A percentile compares a stretch with the other conserved stretches of the same genome.
These are phyloP conservation scores for Boletus rubropictus DNA, from an alignment of 768 basidiomycete species.

Conservation along the genomic window DNA sequence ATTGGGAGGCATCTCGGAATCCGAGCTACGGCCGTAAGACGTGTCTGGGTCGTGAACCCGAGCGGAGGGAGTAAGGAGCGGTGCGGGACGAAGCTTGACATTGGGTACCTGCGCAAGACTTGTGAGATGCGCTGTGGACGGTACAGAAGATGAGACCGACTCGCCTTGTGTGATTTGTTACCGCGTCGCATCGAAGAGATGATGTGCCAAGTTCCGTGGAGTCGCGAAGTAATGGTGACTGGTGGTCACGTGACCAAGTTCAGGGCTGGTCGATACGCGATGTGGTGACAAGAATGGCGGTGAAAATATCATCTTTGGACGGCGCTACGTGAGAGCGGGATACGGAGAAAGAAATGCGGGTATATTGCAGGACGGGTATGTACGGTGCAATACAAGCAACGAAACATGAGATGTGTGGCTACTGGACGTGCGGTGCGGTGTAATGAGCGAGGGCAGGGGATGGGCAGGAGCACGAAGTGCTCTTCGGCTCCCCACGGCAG, in stretches of 20 bases:
- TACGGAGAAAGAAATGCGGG: too few relatives aligned
- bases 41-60: constrained; percentile 16
- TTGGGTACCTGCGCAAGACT: constrained; percentile 59
- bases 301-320: too few relatives aligned
- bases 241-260: not conserved
- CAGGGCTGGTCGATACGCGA: constrained; percentile 25
- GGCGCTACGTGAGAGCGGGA: too few relatives aligned
- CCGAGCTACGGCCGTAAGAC: constrained; percentile 39
- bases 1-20: constrained; percentile 46
- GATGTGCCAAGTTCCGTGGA: not conserved
- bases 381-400: too few relatives aligned
- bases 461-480: too few relatives aligned
- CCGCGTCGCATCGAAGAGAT: constrained; percentile 40
- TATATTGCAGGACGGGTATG: too few relatives aligned
- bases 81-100: constrained; percentile 72
- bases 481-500: too few relatives aligned
- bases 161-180: constrained; percentile 63
- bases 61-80: constrained; percentile 24
- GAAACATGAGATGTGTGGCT: too few relatives aligned
- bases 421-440: too few relatives aligned
- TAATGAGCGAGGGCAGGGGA: too few relatives aligned
- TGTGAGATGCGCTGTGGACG: not conserved
- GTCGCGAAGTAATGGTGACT: not conserved
- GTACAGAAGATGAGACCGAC: constrained; percentile 12
- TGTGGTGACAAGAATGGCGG: too few relatives aligned